Evolutionary conservation across 2,329 filamentous ascomycete genomes (phyloP).

Genomic region (Aspergillus sp.): DNA sequence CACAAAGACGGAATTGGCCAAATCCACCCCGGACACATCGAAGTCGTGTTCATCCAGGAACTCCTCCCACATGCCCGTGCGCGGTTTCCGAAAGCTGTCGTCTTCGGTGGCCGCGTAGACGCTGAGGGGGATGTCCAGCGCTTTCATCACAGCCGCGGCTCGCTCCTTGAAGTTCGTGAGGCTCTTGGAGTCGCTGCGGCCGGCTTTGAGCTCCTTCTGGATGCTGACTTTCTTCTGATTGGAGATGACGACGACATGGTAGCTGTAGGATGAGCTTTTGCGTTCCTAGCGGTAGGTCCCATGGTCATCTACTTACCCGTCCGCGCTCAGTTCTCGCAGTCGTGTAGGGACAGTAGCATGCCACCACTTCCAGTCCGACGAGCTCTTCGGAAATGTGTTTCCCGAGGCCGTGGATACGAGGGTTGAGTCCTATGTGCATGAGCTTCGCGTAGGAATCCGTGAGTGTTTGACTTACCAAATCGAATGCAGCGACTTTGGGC

Average conservation of each 20-base stretch:
- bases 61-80: conserved; percentile 82
- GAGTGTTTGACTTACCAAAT: conserved; percentile 35
- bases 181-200: conserved; percentile 66
- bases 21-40: conserved; percentile 60
- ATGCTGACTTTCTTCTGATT: conserved; percentile 86
- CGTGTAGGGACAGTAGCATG: conserved; percentile 65
- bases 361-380: conserved; percentile 95
- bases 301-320: conserved; percentile 55
- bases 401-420: conserved; percentile 78
- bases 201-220: conserved; percentile 68
- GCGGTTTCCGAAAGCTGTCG: conserved; percentile 83
- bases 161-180: conserved; percentile 82
- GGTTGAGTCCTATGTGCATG: conserved; percentile 69
- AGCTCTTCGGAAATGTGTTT: conserved; percentile 69
- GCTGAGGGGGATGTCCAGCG: conserved; percentile 68
- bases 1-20: conserved; percentile 74
- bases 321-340: conserved; percentile 66
- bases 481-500: conserved; percentile 46
- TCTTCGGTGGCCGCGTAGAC: conserved; percentile 84
- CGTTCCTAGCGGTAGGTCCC: neutral
- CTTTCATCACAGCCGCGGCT: conserved; percentile 64
- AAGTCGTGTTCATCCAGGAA: conserved; percentile 62
- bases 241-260: conserved; percentile 74
- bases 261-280: conserved; percentile 49
- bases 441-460: neutral